These are phyloP conservation scores for Pichia sp. DNA, from an alignment of 1,139 yeast genomes.

Conservation along the genomic window DNA sequence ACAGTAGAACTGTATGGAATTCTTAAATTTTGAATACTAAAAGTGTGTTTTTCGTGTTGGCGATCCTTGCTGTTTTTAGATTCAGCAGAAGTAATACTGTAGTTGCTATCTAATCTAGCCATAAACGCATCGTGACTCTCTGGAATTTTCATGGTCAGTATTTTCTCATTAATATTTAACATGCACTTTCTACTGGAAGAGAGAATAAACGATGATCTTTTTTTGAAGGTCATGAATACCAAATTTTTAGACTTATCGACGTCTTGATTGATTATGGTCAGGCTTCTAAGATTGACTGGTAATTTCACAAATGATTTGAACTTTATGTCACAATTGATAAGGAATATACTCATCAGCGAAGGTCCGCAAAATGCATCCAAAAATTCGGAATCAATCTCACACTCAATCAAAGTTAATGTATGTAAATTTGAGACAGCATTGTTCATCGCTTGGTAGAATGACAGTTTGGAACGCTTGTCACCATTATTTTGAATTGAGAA, in stretches of 20 bases:
- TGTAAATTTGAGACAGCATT: background rate
- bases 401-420: conserved; percentile 15
- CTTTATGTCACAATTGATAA: conserved; percentile 21
- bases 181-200: background rate
- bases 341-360: background rate
- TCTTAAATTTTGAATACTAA: background rate
- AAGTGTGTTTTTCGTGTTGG: background rate
- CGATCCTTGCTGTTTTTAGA: background rate
- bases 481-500: background rate
- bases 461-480: background rate
- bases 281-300: conserved; percentile 17
- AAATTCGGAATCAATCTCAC: conserved; percentile 13
- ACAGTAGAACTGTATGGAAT: conserved; percentile 6
- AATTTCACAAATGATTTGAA: conserved; percentile 19
- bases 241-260: conserved; percentile 19
- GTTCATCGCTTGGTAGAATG: background rate
- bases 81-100: background rate
- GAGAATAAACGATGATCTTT: background rate
- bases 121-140: conserved; percentile 8
- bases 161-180: conserved; percentile 9
- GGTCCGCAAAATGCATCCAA: conserved; percentile 12
- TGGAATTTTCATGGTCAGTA: conserved; percentile 6
- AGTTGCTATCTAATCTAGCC: background rate
- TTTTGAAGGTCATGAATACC: conserved; percentile 14
- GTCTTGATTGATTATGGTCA: conserved; percentile 21